Base-by-base conservation (phyloP, 352 stramenopile genomes). In the Globisporangium nagaii region DNA sequence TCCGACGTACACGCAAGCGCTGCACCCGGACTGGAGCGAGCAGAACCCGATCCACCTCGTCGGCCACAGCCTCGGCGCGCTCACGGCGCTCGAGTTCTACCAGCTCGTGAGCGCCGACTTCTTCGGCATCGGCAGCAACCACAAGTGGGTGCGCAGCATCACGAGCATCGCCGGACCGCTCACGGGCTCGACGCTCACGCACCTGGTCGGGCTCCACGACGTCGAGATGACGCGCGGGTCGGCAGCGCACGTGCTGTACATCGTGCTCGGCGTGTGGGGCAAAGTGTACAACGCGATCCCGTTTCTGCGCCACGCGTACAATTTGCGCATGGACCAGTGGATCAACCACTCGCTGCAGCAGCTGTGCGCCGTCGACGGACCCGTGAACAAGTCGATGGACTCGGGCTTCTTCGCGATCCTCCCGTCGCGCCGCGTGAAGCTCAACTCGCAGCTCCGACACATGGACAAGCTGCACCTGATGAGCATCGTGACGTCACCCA, bases 21-120 rank as follows among this genome's bases (percentile, higher is more conserved):
- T 74, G 35, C 60, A 82, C 35, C 65, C 70, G 0, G 25, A 61
- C 2, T 88, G 77, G 75, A 84, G 67, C 58, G 64, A 60, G 3
- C 27, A 58, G 3, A 71, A 84, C 34, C 75, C 80, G 0, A 58
- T 88, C 2, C 77, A 86, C 36, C 52, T 89, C 10, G 27, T 87
- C 20, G 79, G 73, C 17, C 79, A 86, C 56, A 86, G 75, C 50
- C 74, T 84, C 25, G 77, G 80, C 39, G 65, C 63, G 10, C 84
- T 75, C n/a, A 86, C 77, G 5, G 77, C 77, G 24, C 61, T 90
- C 24, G 77, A 90, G 52, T 56, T 90, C 25, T 86, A 90, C 48
- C 79, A 90, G 65, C 58, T 86, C 50, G 54, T 88, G 4, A 73
- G 70, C 37, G 41, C 63, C 7, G 75, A 88, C 58, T 74, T 68